phyloP scores from a whole-genome alignment of 768 basidiomycete species.

The Naganishia randhawae region DNA sequence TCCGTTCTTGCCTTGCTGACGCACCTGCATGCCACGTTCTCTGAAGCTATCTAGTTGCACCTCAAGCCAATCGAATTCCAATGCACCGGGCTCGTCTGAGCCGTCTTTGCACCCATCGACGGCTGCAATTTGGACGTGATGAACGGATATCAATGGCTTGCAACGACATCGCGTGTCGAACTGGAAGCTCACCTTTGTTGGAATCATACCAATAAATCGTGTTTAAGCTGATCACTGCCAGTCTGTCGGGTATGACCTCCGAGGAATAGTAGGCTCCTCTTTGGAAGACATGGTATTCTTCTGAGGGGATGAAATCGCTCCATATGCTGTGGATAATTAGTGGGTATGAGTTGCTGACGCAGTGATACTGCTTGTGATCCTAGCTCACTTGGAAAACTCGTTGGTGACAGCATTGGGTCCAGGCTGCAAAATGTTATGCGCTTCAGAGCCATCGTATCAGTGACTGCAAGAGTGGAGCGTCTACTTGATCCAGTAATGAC shows the following conservation, averaged over 20 bases:
- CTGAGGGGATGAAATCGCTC: constrained; percentile 73
- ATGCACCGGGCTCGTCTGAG: constrained; percentile 73
- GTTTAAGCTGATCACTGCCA: constrained; percentile 80
- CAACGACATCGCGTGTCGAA: neutral
- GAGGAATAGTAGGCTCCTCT: constrained; percentile 78
- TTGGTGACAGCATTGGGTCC: constrained; percentile 52
- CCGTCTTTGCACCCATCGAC: constrained; percentile 69
- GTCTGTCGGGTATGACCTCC: constrained; percentile 69
- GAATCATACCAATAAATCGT: constrained; percentile 88
- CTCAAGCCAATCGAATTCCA: constrained; percentile 85
- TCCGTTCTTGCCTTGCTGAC: neutral
- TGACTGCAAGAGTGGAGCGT: constrained; percentile 53
- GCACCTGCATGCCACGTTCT: constrained; percentile 69
- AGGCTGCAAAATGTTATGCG: constrained; percentile 52
- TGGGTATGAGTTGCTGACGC: too few relatives aligned
- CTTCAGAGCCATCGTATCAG: constrained; percentile 59
- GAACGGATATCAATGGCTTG: neutral
- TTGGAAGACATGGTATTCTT: constrained; percentile 73
- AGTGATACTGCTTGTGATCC: too few relatives aligned
- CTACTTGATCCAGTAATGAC: constrained; percentile 26
- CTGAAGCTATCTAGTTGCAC: constrained; percentile 71
- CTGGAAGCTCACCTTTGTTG: constrained; percentile 64
- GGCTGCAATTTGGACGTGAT: constrained; percentile 53
- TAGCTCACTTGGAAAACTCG: constrained; percentile 64
- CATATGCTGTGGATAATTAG: constrained; percentile 61